A percentile compares a stretch with the other conserved stretches of the same genome.
phyloP scores from a whole-genome alignment of 2,329 filamentous ascomycete species.

The Cytospora leucostoma region DNA sequence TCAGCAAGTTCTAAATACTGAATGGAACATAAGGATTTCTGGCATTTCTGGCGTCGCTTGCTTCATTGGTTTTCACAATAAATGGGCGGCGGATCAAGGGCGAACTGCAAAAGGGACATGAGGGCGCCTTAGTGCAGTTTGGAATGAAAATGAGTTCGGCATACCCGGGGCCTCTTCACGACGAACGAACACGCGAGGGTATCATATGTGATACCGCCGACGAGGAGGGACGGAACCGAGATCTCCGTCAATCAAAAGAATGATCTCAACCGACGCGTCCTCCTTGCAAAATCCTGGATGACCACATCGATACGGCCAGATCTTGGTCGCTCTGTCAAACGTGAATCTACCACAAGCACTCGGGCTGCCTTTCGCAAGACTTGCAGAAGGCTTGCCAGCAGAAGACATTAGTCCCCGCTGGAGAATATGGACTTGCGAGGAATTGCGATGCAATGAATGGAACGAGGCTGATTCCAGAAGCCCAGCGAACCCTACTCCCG shows the following conservation, averaged over 20 bases:
- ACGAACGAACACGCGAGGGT: conserved; percentile 26
- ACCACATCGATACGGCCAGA: not conserved
- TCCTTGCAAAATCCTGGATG: not conserved
- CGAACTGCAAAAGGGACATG: conserved; percentile 35
- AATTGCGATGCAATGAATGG: not conserved
- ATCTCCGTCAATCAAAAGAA: conserved; percentile 28
- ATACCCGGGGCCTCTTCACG: conserved; percentile 27
- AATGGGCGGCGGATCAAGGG: conserved; percentile 37
- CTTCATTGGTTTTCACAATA: conserved; percentile 39
- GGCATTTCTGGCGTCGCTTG: conserved; percentile 40
- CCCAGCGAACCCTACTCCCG: not conserved
- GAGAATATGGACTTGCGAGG: not conserved
- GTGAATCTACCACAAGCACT: not conserved
- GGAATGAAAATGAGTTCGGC: conserved; percentile 35
- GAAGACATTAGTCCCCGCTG: not conserved
- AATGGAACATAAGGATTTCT: conserved; percentile 31
- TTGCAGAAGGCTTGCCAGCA: not conserved
- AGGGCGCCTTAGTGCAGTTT: conserved; percentile 38
- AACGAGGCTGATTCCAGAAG: not conserved
- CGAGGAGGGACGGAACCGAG: conserved; percentile 23
- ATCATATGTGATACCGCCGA: conserved; percentile 26
- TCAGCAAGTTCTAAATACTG: conserved; percentile 90
- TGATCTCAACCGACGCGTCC: conserved; percentile 19
- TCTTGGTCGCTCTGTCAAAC: not conserved
- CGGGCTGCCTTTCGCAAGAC: not conserved